Evolutionary conservation across 2,329 filamentous ascomycete species (phyloP).

Genomic region (Penicillium sp.): DNA sequence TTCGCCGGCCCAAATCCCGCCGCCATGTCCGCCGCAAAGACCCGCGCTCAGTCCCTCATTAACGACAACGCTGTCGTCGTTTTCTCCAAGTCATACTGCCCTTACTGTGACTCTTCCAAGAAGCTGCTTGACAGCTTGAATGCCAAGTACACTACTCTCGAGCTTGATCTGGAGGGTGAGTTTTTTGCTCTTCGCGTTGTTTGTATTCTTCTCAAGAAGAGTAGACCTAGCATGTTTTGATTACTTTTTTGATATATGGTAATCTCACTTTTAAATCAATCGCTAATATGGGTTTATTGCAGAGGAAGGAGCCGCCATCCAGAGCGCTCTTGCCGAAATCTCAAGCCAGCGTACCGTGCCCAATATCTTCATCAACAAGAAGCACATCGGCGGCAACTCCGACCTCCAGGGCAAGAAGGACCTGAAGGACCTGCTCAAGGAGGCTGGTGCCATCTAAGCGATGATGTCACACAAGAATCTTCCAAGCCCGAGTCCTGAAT

Average conservation of each 20-base stretch:
- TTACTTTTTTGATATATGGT: neutral
- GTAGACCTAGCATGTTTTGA: too few species aligned
- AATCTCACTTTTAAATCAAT: neutral
- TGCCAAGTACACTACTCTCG: conserved; percentile 71
- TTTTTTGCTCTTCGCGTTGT: conserved; percentile 23
- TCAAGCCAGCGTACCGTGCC: conserved; percentile 85
- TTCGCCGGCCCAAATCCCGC: conserved; percentile 55
- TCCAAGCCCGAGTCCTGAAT: neutral
- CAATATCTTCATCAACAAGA: conserved; percentile 86
- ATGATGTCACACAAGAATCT: neutral
- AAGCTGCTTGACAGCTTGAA: conserved; percentile 64
- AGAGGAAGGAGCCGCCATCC: conserved; percentile 82
- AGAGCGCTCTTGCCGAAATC: conserved; percentile 76
- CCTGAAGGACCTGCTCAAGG: conserved; percentile 62
- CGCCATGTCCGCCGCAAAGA: conserved; percentile 78
- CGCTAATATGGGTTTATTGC: neutral
- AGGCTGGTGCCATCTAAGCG: conserved; percentile 58
- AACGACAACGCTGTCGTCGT: conserved; percentile 87
- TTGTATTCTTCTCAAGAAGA: neutral
- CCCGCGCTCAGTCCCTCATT: conserved; percentile 82
- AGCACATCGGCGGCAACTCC: conserved; percentile 97
- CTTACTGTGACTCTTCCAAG: conserved; percentile 84
- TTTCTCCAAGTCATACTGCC: conserved; percentile 97
- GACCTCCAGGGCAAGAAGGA: conserved; percentile 68
- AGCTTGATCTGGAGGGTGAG: conserved; percentile 82